Conservation (phyloP, 2,329 filamentous ascomycete species). For the Xylogone sp. region DNA sequence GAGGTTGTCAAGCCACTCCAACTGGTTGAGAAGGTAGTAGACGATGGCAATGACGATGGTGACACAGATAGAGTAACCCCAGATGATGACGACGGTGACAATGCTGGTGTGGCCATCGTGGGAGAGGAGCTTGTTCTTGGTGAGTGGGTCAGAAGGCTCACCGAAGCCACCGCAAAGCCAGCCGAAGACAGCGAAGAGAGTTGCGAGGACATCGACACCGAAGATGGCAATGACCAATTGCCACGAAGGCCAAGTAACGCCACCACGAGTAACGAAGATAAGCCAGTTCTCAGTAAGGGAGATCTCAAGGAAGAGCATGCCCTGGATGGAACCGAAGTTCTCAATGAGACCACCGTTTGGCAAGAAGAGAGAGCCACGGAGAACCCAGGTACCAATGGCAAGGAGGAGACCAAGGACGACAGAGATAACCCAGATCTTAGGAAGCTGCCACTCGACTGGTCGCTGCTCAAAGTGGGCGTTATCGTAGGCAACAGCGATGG, state of each 20-base stretch:
- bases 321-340: slow-evolving; percentile 71
- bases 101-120: slow-evolving; percentile 41
- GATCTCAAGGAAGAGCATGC: slow-evolving; percentile 71
- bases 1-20: slow-evolving; percentile 55
- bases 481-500: slow-evolving; percentile 75
- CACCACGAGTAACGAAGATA: slow-evolving; percentile 73
- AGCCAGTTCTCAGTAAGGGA: slow-evolving; percentile 75
- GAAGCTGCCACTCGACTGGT: slow-evolving; percentile 76
- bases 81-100: slow-evolving; percentile 62
- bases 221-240: slow-evolving; percentile 69
- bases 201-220: slow-evolving; percentile 67
- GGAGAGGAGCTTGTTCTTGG: slow-evolving; percentile 31
- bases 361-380: slow-evolving; percentile 68
- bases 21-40: slow-evolving; percentile 58
- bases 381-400: slow-evolving; percentile 67
- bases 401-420: slow-evolving; percentile 65
- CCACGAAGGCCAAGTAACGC: slow-evolving; percentile 70
- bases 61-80: slow-evolving; percentile 64
- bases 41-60: slow-evolving; percentile 63
- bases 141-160: slow-evolving; percentile 30
- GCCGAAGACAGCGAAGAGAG: slow-evolving; percentile 71
- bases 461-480: slow-evolving; percentile 73
- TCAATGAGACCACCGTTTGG: slow-evolving; percentile 68
- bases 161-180: slow-evolving; percentile 58
- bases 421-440: slow-evolving; percentile 78